Evolutionary conservation across 176 grass and related monocot species (phyloP).

Genomic region (Triticum urartu): DNA sequence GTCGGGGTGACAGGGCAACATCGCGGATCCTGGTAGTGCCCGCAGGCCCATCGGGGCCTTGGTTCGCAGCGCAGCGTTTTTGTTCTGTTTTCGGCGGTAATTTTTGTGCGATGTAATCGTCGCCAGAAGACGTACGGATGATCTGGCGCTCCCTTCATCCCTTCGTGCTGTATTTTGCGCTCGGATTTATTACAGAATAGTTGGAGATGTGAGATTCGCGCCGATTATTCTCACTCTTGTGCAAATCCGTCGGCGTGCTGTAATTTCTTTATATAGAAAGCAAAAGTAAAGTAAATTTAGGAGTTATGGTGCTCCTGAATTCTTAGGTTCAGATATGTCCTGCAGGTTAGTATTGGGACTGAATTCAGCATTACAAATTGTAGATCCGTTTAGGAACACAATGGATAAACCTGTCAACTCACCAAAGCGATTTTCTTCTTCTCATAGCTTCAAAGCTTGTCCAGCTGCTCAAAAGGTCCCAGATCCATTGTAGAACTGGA

Average conservation of each 20-base stretch:
- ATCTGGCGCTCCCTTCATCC: background rate
- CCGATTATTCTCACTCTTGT: background rate
- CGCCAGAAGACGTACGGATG: background rate
- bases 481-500: background rate
- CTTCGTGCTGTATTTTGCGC: background rate
- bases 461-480: background rate
- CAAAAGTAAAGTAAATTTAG: background rate
- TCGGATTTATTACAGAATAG: background rate
- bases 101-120: background rate
- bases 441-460: background rate
- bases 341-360: background rate
- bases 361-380: background rate
- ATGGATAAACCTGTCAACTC: background rate
- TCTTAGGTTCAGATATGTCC: conserved; percentile 4
- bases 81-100: background rate
- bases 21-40: background rate
- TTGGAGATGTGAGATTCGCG: background rate
- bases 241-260: background rate
- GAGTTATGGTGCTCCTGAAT: background rate
- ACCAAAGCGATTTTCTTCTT: background rate
- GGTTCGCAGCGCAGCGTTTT: background rate
- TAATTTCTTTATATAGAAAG: background rate
- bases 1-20: background rate
- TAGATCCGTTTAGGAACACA: background rate
- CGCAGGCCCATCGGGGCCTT: background rate